Evolutionary conservation across 23 red algal genomes (phyloP), one percentile per base, ranked within the genome.

Genomic region (Pyropia haitanensis): DNA sequence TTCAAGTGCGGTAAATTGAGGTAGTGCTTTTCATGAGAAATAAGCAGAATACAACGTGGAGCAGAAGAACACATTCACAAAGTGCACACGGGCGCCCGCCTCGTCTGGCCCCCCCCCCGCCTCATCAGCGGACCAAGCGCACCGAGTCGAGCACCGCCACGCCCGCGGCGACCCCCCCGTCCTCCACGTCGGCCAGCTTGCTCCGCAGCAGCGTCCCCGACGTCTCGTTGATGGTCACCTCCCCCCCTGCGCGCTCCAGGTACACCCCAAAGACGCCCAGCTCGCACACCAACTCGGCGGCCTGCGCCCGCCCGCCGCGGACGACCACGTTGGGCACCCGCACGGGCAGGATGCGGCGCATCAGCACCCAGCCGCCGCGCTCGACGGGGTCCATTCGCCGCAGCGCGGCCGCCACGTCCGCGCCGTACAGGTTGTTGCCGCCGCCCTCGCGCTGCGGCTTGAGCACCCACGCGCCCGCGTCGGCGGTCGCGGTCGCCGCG

Each of bases 391-490:
- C 57, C 72, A 91, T 81, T 9, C 7, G 24, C 18, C 26, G 20
- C 56, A 98, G 49, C 20, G 67, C 73, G 0, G 66, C 9, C 16
- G 58, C 70, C 75, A 98, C 51, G 13, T 80, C 51, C 5, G 27
- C 51, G 7, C 63, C 72, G 72, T 90, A 98, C 48, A 98, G 49
- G 58, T 98, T 98, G 34, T 98, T 85, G 8, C 94, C 94, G 27
- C 94, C 94, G 33, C 94, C 94, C 85, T 98, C 94, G 23, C 94
- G 74, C 52, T 98, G 94, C 25, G 94, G 94, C 65, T 98, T 98
- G 46, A 98, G 78, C 16, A 98, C 94, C 67, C 51, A 98, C 17
- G 72, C 70, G 6, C 66, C 51, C 9, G 81, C 65, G 52, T 91
- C 62, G 4, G 86, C 94, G 9, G 65, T 33, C 18, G 88, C 46